Percentiles rank a stretch among this genome's conserved stretches.
These are phyloP conservation scores for Fraxinus dipetala DNA, from an alignment of 305 asterid genomes.

Conservation along the genomic window DNA sequence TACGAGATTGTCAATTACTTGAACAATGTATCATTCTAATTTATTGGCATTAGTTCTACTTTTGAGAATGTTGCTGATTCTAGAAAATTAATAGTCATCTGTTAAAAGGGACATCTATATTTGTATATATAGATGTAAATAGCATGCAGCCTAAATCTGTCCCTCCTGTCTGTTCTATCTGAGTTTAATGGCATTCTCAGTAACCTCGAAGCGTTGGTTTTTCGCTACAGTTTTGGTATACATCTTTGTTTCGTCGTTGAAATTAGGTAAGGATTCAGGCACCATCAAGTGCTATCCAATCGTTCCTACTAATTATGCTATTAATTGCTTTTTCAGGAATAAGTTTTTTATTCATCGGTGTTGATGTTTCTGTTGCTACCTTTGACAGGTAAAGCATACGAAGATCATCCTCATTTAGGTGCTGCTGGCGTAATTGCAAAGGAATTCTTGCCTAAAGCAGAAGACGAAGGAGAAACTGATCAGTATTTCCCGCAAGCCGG, in stretches of 20 bases:
- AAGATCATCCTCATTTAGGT: constrained; percentile 44
- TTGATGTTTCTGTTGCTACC: constrained; percentile 1
- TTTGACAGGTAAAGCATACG: constrained; percentile 52
- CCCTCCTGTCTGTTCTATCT: neutral
- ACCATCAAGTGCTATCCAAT: neutral
- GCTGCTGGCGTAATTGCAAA: constrained; percentile 62
- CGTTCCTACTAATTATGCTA: neutral
- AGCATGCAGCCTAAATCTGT: constrained; percentile 9
- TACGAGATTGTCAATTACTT: constrained; percentile 24
- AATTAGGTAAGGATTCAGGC: constrained; percentile 37
- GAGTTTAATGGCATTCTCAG: constrained; percentile 41
- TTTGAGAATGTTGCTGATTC: constrained; percentile 14
- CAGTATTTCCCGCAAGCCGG: constrained; percentile 39
- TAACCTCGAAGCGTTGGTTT: constrained; percentile 26
- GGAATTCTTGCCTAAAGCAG: constrained; percentile 54
- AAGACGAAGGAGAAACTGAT: constrained; percentile 38
- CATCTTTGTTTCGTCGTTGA: constrained; percentile 32
- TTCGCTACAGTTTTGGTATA: constrained; percentile 27
- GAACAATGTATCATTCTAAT: constrained; percentile 2
- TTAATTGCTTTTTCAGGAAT: neutral
- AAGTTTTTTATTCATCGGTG: neutral
- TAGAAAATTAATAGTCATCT: neutral
- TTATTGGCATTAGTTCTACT: constrained; percentile 7
- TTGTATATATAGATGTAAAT: constrained; percentile 8
- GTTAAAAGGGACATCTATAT: constrained; percentile 12